A percentile compares a stretch with the other conserved stretches of the same genome.
These are phyloP conservation scores for Citrus mangshanensis DNA, from an alignment of 345 rosid species.

Conservation along the genomic window DNA sequence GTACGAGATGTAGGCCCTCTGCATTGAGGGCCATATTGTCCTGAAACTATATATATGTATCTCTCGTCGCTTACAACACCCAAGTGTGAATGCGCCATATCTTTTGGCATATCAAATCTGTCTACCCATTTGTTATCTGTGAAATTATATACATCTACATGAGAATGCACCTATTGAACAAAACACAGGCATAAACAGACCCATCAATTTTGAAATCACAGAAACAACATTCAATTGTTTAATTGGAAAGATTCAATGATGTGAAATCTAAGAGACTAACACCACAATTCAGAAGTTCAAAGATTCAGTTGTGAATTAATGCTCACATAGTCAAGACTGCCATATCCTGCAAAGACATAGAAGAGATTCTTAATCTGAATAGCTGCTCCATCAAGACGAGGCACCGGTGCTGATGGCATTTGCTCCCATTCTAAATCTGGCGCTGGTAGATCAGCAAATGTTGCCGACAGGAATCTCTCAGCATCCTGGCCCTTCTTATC, in stretches of 20 bases:
- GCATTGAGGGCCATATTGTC: slow-evolving; percentile 83
- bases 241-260: background rate
- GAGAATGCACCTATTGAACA: slow-evolving; percentile 66
- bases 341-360: slow-evolving; percentile 73
- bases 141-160: slow-evolving; percentile 77
- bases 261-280: background rate
- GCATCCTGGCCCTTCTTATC: slow-evolving; percentile 11
- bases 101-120: slow-evolving; percentile 57
- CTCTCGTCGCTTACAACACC: slow-evolving; percentile 75
- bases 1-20: slow-evolving; percentile 55
- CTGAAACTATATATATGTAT: slow-evolving; percentile 64
- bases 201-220: background rate
- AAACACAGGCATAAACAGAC: background rate
- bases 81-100: slow-evolving; percentile 84
- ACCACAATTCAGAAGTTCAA: background rate
- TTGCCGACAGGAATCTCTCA: slow-evolving; percentile 45
- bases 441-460: slow-evolving; percentile 75
- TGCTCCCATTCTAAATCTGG: slow-evolving; percentile 73
- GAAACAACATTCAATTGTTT: background rate
- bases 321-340: slow-evolving; percentile 57
- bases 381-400: slow-evolving; percentile 78
- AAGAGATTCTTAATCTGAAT: slow-evolving; percentile 67
- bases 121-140: slow-evolving; percentile 59
- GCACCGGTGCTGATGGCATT: slow-evolving; percentile 80
- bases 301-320: background rate